Evolutionary conservation across 768 basidiomycete species (phyloP).

Genomic region (Hypholoma sublateritium): DNA sequence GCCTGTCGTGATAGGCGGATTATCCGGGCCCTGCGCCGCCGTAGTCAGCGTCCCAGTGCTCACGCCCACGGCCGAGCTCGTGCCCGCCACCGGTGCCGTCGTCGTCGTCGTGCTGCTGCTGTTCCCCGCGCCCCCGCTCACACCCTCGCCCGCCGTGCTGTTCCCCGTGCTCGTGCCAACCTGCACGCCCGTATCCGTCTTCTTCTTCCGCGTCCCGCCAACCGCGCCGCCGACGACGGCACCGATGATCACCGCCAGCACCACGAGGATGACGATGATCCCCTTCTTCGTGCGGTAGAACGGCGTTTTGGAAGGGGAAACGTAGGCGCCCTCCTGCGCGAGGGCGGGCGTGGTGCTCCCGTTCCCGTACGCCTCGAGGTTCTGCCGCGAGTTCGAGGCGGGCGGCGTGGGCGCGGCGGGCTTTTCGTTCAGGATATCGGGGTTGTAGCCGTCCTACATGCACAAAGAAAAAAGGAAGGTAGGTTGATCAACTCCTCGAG

Average conservation of each 20-base stretch:
- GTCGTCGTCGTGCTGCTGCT: too few relatives aligned
- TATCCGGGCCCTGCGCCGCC: too few relatives aligned
- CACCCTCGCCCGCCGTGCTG: too few relatives aligned
- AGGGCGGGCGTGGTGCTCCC: neutral
- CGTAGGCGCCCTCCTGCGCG: conserved; percentile 1
- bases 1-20: neutral
- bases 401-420: conserved; percentile 9
- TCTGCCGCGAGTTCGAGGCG: conserved; percentile 7
- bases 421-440: conserved; percentile 23
- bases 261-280: conserved; percentile 37
- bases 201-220: conserved; percentile 41
- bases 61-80: too few relatives aligned
- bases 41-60: too few relatives aligned
- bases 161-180: neutral
- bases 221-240: conserved; percentile 60
- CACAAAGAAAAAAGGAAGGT: neutral
- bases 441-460: conserved; percentile 26
- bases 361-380: conserved; percentile 10
- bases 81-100: too few relatives aligned
- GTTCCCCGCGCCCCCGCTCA: too few relatives aligned
- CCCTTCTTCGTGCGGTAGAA: conserved; percentile 49
- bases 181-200: neutral
- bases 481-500: conserved; percentile 3
- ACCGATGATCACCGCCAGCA: conserved; percentile 42
- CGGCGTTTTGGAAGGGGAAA: conserved; percentile 37